Evolutionary conservation across 176 grass and related monocot genomes (phyloP).

Genomic region (Typha latifolia): DNA sequence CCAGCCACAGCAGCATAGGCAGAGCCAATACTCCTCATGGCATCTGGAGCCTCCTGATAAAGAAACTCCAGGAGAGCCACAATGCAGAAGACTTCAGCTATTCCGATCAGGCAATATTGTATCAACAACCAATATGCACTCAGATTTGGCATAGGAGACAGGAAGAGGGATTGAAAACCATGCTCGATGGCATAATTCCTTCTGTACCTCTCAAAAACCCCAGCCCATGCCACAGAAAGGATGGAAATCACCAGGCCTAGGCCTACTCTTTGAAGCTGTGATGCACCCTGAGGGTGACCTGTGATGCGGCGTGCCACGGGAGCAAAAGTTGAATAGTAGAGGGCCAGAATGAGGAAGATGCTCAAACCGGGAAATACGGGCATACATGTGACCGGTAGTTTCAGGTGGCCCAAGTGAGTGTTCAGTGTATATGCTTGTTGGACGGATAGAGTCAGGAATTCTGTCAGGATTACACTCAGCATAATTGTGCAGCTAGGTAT

Average conservation of each 20-base stretch:
- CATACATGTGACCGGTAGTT: constrained; percentile 87
- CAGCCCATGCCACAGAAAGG: constrained; percentile 77
- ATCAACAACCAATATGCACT: constrained; percentile 94
- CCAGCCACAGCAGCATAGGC: constrained; percentile 88
- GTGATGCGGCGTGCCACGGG: constrained; percentile 59
- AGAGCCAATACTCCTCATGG: constrained; percentile 77
- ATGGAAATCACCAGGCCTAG: constrained; percentile 61
- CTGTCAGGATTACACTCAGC: constrained; percentile 72
- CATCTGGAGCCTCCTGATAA: constrained; percentile 95
- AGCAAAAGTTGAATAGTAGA: constrained; percentile 74
- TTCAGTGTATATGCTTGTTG: constrained; percentile 96
- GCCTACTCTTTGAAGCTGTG: constrained; percentile 81
- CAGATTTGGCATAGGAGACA: constrained; percentile 67
- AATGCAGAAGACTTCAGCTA: constrained; percentile 91
- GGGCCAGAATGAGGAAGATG: constrained; percentile 73
- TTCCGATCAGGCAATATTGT: constrained; percentile 82
- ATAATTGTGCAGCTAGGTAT: constrained; percentile 74
- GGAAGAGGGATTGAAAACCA: constrained; percentile 47
- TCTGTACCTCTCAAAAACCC: constrained; percentile 69
- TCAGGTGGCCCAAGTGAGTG: constrained; percentile 40
- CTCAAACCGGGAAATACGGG: constrained; percentile 84
- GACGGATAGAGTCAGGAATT: constrained; percentile 85
- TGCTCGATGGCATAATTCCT: constrained; percentile 58
- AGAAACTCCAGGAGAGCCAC: constrained; percentile 86
- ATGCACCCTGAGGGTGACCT: constrained; percentile 79